Percentiles rank a stretch among this genome's conserved stretches.
Evolutionary conservation across 1,139 yeast species (phyloP).

Genomic region (Kluyveromyces marxianus): DNA sequence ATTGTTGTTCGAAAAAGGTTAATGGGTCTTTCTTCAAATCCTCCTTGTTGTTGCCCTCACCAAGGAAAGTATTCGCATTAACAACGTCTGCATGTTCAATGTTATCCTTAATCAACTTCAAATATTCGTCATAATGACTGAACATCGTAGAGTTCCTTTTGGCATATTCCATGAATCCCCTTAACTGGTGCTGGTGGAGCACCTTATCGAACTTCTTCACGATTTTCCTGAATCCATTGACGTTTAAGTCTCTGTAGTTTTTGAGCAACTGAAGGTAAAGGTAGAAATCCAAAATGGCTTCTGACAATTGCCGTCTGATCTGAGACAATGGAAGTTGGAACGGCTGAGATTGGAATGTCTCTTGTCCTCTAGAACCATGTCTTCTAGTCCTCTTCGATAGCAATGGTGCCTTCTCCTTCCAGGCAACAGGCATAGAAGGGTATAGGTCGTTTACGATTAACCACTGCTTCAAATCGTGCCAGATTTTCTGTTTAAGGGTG

Average conservation of each 20-base stretch:
- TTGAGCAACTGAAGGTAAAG: constrained; percentile 69
- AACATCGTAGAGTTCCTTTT: constrained; percentile 22
- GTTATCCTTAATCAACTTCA: constrained; percentile 21
- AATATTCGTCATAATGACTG: constrained; percentile 23
- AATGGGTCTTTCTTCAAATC: constrained; percentile 24
- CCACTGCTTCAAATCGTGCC: constrained; percentile 11
- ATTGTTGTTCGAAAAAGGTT: constrained; percentile 51
- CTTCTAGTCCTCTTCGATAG: not conserved
- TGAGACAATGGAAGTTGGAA: constrained; percentile 45
- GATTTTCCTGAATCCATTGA: constrained; percentile 84
- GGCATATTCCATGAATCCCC: constrained; percentile 45
- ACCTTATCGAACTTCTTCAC: constrained; percentile 81
- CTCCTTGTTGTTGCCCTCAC: not conserved
- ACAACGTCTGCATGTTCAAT: constrained; percentile 13
- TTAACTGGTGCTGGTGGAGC: constrained; percentile 37
- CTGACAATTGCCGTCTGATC: constrained; percentile 69
- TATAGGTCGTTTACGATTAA: constrained; percentile 21
- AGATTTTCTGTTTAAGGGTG: not conserved
- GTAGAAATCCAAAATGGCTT: constrained; percentile 74
- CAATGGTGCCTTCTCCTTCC: not conserved
- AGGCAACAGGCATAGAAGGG: constrained; percentile 25
- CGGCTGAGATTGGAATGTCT: constrained; percentile 18
- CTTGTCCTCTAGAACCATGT: not conserved
- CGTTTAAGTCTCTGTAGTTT: constrained; percentile 68
- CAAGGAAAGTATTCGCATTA: not conserved